Evolutionary conservation across 495 filamentous ascomycete genomes (phyloP).

Genomic region (Penicillium canescens): DNA sequence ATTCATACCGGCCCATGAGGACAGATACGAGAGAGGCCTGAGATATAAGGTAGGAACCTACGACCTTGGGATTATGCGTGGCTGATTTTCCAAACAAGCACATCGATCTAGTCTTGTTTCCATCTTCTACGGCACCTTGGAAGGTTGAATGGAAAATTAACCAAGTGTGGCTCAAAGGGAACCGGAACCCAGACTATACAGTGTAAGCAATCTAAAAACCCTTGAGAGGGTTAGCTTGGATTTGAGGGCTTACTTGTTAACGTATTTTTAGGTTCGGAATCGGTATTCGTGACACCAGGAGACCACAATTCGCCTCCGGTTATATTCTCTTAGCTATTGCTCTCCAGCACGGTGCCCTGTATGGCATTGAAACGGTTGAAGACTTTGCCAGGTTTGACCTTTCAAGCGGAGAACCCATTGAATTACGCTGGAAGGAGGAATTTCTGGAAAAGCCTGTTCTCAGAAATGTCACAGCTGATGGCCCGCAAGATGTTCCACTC

Average conservation of each 20-base stretch:
- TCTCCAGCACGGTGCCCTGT: conserved; percentile 16
- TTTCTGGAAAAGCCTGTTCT: conserved; percentile 20
- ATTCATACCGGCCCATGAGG: conserved; percentile 17
- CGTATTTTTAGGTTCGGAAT: conserved; percentile 16
- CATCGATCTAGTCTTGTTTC: conserved; percentile 15
- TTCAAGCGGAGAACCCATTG: neutral
- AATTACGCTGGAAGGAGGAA: conserved; percentile 14
- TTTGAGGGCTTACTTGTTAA: conserved; percentile 4
- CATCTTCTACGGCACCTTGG: conserved; percentile 10
- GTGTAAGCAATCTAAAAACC: neutral
- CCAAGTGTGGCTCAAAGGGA: conserved; percentile 5
- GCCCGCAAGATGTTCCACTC: conserved; percentile 20
- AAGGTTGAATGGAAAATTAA: conserved; percentile 8
- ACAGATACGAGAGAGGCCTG: conserved; percentile 16
- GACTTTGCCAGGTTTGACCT: conserved; percentile 18
- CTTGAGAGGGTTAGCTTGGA: neutral
- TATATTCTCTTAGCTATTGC: conserved; percentile 18
- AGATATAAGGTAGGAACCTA: conserved; percentile 11
- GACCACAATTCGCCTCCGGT: conserved; percentile 17
- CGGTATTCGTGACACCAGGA: conserved; percentile 19
- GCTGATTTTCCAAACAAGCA: conserved; percentile 6
- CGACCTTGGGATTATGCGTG: neutral
- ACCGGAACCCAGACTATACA: conserved; percentile 3
- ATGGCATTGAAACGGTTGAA: conserved; percentile 13
- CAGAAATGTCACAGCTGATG: conserved; percentile 22